Conservation (phyloP, 306 rosid genomes). For the Mimosa bimucronata region DNA sequence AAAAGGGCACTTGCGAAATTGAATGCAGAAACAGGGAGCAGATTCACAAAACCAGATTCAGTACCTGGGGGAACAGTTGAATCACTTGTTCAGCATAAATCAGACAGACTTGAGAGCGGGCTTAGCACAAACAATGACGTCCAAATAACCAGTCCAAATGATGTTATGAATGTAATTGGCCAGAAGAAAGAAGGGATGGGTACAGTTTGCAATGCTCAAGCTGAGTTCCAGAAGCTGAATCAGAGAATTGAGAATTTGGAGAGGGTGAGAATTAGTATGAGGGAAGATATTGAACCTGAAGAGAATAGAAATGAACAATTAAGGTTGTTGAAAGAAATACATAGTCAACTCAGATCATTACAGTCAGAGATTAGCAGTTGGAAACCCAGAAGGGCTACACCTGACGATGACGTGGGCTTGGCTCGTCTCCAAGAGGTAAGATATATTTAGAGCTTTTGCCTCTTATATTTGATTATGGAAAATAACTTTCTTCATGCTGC, state of each 20-base stretch:
- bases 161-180: slow-evolving; percentile 28
- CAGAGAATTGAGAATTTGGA: slow-evolving; percentile 70
- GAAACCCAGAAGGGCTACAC: slow-evolving; percentile 47
- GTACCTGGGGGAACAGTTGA: slow-evolving; percentile 42
- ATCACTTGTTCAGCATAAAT: slow-evolving; percentile 43
- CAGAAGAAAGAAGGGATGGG: slow-evolving; percentile 35
- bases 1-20: slow-evolving; percentile 43
- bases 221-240: slow-evolving; percentile 58
- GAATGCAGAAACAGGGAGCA: slow-evolving; percentile 50
- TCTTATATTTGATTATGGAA: slow-evolving; percentile 28
- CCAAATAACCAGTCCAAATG: slow-evolving; percentile 43
- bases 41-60: slow-evolving; percentile 56
- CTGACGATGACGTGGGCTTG: slow-evolving; percentile 46
- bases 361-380: slow-evolving; percentile 56
- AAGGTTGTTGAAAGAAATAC: slow-evolving; percentile 80
- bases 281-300: slow-evolving; percentile 58
- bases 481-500: not conserved
- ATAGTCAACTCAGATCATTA: slow-evolving; percentile 54
- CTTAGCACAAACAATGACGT: slow-evolving; percentile 37
- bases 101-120: slow-evolving; percentile 51
- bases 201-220: slow-evolving; percentile 45
- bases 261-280: slow-evolving; percentile 47
- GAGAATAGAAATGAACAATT: slow-evolving; percentile 60
- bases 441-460: slow-evolving; percentile 17
- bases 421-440: slow-evolving; percentile 66